Conservation (phyloP, 371 early-diverging fungal species). For the Fennellomyces sp. region DNA sequence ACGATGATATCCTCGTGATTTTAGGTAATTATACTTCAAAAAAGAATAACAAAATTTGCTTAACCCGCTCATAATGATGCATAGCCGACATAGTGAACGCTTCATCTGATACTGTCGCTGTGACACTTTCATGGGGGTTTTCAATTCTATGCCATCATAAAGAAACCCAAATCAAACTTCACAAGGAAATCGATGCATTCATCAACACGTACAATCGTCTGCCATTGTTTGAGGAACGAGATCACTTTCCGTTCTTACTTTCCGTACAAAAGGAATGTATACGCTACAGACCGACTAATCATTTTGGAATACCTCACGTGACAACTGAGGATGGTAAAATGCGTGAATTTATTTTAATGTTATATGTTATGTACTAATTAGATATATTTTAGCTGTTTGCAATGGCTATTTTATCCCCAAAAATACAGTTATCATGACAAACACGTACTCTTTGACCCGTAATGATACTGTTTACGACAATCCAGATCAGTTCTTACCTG, state of each 20-base stretch:
- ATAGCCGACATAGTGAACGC: constrained; percentile 25
- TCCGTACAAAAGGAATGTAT: constrained; percentile 30
- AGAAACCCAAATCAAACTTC: constrained; percentile 18
- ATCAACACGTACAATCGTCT: constrained; percentile 5
- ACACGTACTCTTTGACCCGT: constrained; percentile 20
- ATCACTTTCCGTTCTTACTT: constrained; percentile 16
- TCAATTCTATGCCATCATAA: constrained; percentile 21
- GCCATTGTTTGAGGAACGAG: constrained; percentile 23
- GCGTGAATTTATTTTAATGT: too few species aligned
- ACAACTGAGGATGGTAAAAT: constrained; percentile 26
- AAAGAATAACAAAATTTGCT: neutral
- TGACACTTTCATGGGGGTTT: constrained; percentile 15
- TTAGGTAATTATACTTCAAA: constrained; percentile 16
- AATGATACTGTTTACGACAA: constrained; percentile 10
- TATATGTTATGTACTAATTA: neutral
- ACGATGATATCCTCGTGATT: constrained; percentile 13
- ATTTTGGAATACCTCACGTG: constrained; percentile 18
- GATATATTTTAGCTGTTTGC: constrained; percentile 10
- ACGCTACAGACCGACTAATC: constrained; percentile 17
- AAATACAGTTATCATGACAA: constrained; percentile 24
- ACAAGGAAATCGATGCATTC: constrained; percentile 17
- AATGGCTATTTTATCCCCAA: constrained; percentile 38
- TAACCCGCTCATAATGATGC: neutral
- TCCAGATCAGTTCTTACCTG: constrained; percentile 24
- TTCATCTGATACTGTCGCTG: constrained; percentile 23